A percentile compares a stretch with the other conserved stretches of the same genome.
These are phyloP conservation scores for Glarea lozoyensis DNA, from an alignment of 495 filamentous ascomycete genomes.

Conservation along the genomic window DNA sequence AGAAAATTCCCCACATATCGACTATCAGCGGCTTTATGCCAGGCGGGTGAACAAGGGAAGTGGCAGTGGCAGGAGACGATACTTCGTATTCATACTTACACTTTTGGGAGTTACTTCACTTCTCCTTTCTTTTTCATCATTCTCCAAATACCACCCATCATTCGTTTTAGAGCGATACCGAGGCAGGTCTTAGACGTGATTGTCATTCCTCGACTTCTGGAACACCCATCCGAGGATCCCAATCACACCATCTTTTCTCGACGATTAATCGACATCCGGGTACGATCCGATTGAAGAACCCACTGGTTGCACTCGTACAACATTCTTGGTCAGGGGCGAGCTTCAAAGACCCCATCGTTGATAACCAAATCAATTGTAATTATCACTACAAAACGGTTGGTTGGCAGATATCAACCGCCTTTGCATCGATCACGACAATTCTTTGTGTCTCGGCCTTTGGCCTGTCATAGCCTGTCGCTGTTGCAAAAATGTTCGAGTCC, in stretches of 20 bases:
- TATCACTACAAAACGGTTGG: not conserved
- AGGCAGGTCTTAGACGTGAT: too few species aligned
- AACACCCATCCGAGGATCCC: too few species aligned
- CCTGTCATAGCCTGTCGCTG: conserved; percentile 19
- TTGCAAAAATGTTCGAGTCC: conserved; percentile 6
- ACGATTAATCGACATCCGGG: not conserved
- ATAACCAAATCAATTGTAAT: not conserved
- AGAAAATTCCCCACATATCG: too few species aligned
- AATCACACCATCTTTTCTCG: not conserved
- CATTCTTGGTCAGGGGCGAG: not conserved
- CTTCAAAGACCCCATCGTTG: not conserved
- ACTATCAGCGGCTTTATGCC: too few species aligned
- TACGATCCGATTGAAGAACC: not conserved
- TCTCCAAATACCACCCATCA: too few species aligned
- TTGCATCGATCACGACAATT: not conserved
- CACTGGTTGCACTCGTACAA: not conserved
- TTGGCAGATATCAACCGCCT: not conserved
- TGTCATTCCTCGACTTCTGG: too few species aligned
- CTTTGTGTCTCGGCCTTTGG: conserved; percentile 13
- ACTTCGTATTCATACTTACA: too few species aligned
- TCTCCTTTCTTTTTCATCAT: too few species aligned
- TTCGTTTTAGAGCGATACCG: too few species aligned
- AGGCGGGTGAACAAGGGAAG: too few species aligned
- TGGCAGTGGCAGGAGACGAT: too few species aligned
- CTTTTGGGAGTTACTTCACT: too few species aligned